Percentiles rank a stretch among this genome's conserved stretches.
Conservation (phyloP, 257 asterid species). For the Forsythia suspensa region DNA sequence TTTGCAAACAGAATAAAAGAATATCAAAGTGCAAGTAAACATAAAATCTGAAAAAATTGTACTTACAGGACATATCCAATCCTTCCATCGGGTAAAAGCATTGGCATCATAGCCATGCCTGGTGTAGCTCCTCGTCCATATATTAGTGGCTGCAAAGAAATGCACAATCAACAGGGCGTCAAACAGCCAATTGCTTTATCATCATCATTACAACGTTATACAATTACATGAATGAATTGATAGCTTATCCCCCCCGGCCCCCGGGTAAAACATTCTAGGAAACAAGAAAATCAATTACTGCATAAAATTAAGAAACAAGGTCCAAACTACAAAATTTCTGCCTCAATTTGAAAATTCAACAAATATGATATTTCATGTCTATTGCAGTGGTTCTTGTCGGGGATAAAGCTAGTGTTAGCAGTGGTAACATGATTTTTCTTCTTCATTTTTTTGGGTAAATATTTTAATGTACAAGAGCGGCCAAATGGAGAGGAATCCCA, state of each 20-base stretch:
- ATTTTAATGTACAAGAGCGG: no score
- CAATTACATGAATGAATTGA: neutral
- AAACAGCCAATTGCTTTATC: neutral
- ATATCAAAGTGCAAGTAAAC: neutral
- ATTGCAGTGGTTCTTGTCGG: no score
- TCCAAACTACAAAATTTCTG: no score
- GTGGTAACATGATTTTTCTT: no score
- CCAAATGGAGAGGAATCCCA: no score
- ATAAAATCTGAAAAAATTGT: neutral
- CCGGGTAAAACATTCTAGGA: no score
- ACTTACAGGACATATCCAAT: conserved; percentile 99
- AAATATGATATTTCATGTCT: no score
- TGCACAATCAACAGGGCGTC: conserved; percentile 12
- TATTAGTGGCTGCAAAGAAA: conserved; percentile 58
- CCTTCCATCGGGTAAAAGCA: conserved; percentile 99
- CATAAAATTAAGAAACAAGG: neutral
- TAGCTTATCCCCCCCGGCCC: no score
- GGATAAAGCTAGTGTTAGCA: no score
- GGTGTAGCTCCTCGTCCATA: conserved; percentile 89
- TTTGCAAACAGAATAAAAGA: neutral
- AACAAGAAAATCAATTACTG: neutral
- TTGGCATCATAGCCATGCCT: conserved; percentile 98
- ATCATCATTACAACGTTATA: neutral
- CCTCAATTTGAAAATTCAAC: no score
- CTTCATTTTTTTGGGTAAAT: no score